Percentiles rank a stretch among this genome's conserved stretches.
Evolutionary conservation across 2,329 filamentous ascomycete species (phyloP).

Genomic region (Aureobasidium sp.): DNA sequence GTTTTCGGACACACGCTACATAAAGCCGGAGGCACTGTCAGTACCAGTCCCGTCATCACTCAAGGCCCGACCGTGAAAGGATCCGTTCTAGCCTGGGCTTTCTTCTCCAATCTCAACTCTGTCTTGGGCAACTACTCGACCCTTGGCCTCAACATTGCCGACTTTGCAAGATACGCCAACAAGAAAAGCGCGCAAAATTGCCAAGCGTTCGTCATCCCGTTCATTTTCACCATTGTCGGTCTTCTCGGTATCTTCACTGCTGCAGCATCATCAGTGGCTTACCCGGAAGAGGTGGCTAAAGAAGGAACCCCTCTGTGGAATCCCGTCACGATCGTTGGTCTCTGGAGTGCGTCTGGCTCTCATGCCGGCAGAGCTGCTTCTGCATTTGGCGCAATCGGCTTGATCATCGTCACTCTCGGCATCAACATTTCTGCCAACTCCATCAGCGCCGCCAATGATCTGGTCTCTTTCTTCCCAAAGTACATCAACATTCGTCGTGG

Average conservation of each 20-base stretch:
- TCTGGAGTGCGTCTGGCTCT: conserved; percentile 21
- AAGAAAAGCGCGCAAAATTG: conserved; percentile 19
- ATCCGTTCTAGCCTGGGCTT: conserved; percentile 24
- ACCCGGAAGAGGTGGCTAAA: conserved; percentile 19
- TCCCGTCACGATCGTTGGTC: conserved; percentile 22
- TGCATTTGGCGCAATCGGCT: conserved; percentile 21
- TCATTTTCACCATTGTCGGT: conserved; percentile 25
- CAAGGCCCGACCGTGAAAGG: conserved; percentile 23
- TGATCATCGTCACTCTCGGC: conserved; percentile 18
- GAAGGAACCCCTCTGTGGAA: conserved; percentile 19
- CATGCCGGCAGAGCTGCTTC: conserved; percentile 21
- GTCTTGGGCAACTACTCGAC: conserved; percentile 25
- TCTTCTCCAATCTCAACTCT: conserved; percentile 28
- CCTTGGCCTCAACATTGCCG: conserved; percentile 24
- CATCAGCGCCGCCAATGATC: conserved; percentile 22
- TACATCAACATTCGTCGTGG: conserved; percentile 34
- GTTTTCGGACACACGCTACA: conserved; percentile 20
- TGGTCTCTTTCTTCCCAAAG: conserved; percentile 21
- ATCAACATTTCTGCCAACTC: conserved; percentile 23
- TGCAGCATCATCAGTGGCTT: conserved; percentile 20
- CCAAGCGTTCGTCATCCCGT: conserved; percentile 24
- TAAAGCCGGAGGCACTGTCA: conserved; percentile 20
- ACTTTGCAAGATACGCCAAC: conserved; percentile 21
- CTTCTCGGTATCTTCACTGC: conserved; percentile 27
- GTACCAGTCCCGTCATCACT: conserved; percentile 21